Conservation (phyloP, 345 rosid genomes). For the Atalantia buxifolia region DNA sequence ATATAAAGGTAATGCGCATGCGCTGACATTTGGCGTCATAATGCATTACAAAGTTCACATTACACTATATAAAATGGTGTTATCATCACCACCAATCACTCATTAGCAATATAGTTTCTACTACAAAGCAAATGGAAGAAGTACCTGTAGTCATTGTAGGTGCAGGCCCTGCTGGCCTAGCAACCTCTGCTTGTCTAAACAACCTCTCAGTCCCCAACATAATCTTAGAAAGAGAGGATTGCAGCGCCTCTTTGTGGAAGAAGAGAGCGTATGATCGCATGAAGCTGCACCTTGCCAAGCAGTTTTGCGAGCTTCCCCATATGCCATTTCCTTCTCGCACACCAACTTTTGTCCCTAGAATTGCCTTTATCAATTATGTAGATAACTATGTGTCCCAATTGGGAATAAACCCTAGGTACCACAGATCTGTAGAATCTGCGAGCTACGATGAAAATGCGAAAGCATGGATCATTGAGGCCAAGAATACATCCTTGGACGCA, state of each 20-base stretch:
- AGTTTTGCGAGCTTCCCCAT: constrained; percentile 52
- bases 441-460: background rate
- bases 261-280: constrained; percentile 48
- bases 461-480: constrained; percentile 39
- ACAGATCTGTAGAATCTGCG: constrained; percentile 27
- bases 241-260: constrained; percentile 57
- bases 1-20: too few relatives aligned
- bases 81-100: too few relatives aligned
- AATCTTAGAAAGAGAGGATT: constrained; percentile 51
- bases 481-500: background rate
- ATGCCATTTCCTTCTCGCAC: constrained; percentile 28
- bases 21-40: too few relatives aligned
- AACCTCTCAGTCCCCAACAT: constrained; percentile 33
- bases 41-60: too few relatives aligned
- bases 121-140: background rate
- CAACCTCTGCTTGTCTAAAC: constrained; percentile 51
- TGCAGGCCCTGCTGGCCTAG: constrained; percentile 62
- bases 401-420: constrained; percentile 23
- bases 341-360: constrained; percentile 44
- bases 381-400: constrained; percentile 44
- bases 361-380: constrained; percentile 39
- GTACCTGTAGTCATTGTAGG: constrained; percentile 41
- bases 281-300: constrained; percentile 48
- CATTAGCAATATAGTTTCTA: background rate
- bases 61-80: background rate